phyloP scores from a whole-genome alignment of 305 asterid genomes.

The Fraxinus greggii region DNA sequence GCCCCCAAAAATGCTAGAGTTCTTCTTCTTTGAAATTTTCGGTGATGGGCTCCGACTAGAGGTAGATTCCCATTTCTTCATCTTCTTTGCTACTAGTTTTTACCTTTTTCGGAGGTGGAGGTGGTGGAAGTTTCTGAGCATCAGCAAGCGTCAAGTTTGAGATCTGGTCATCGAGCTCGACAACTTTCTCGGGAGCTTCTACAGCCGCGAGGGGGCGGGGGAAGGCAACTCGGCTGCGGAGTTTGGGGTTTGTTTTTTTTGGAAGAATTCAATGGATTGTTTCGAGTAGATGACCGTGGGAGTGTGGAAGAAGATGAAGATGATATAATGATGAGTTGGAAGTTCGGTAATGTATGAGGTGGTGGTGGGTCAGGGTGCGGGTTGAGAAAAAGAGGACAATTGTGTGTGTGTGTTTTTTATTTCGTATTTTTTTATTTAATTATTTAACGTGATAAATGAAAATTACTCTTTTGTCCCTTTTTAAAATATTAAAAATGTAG shows the following conservation, averaged over 20 bases:
- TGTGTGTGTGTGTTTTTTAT: too few species aligned
- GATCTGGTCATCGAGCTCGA: slow-evolving; percentile 74
- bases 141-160: background rate
- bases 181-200: slow-evolving; percentile 77
- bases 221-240: slow-evolving; percentile 44
- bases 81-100: too few species aligned
- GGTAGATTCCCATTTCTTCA: too few species aligned
- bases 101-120: too few species aligned
- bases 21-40: background rate
- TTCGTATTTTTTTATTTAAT: too few species aligned
- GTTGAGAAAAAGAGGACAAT: too few species aligned
- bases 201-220: slow-evolving; percentile 66
- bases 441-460: too few species aligned
- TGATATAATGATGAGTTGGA: slow-evolving; percentile 30
- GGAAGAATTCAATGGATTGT: slow-evolving; percentile 38
- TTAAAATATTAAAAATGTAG: too few species aligned
- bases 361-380: too few species aligned
- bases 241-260: slow-evolving; percentile 22
- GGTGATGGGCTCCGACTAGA: too few species aligned
- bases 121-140: too few species aligned
- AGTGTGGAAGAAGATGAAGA: background rate
- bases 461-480: too few species aligned
- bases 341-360: background rate
- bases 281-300: slow-evolving; percentile 33
- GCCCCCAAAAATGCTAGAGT: slow-evolving; percentile 36